Evolutionary conservation across 345 rosid species (phyloP), one percentile per base, ranked within the genome.

Genomic region (Angophora floribunda): DNA sequence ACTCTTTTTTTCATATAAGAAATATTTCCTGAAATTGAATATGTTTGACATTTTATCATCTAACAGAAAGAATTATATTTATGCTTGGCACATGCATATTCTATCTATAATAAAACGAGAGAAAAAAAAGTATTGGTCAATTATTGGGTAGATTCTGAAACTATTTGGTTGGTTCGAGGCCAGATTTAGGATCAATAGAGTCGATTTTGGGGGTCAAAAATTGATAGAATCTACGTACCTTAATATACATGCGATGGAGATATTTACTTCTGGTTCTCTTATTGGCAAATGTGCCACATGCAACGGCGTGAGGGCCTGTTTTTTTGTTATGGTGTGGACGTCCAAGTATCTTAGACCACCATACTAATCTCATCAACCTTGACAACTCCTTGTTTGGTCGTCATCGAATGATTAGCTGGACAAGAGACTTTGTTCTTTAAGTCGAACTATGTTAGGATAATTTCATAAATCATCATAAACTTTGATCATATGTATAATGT

Each of bases 81-180:
- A 67, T 7, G 10, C 16, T 65, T 30, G 0, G 8, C 41, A 65
- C 75, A n/a, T n/a, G 75, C 78, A 30, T 30, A 30, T 0, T 65
- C 19, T 15, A 65, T 30, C 8, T 15, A 30, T 14, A 65, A 14
- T 14, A 30, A 30, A 65, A 65, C 6, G 0, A 32, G 80, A 70
- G 80, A 32, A 70, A 32, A 24, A 16, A 32, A 70, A 0, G 0
- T 13, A 0, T 19, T 0, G 2, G 45, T 1, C 80, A 32, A 70
- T 32, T 70, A 6, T 3, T 0, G 12, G 1, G 0, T 15, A 67
- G 0, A 30, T 44, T 16, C 1, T 4, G 0, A 67, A 32, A 67
- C 6, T 3, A 7, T 1, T 3, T 32, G 0, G 45, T 67, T 7
- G 2, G 8, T 15, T 32, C 16, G 10, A 32, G 8, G 6, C 2